Evolutionary conservation across 164 flowering plant genomes (phyloP).

Genomic region (Berberis thunbergii): DNA sequence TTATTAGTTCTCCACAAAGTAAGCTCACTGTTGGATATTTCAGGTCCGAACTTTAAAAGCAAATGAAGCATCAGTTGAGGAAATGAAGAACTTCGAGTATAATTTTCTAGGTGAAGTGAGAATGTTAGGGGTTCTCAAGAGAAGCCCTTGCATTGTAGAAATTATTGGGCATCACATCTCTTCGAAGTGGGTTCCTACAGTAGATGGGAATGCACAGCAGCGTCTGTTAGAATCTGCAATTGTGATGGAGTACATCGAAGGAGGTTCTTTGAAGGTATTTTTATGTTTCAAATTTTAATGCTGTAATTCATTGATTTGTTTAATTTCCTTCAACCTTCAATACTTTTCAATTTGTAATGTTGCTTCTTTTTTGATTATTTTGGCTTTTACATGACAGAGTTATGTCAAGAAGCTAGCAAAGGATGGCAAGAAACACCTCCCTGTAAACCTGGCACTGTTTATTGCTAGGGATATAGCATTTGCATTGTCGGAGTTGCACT

Average conservation of each 20-base stretch:
- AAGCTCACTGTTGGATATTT: slow-evolving; percentile 26
- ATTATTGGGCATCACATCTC: slow-evolving; percentile 82
- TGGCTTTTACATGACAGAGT: slow-evolving; percentile 25
- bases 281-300: not conserved
- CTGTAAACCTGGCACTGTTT: slow-evolving; percentile 39
- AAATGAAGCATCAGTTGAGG: slow-evolving; percentile 32
- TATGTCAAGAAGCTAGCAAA: slow-evolving; percentile 46
- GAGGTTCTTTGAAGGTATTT: slow-evolving; percentile 82
- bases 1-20: no score
- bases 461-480: slow-evolving; percentile 76
- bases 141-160: slow-evolving; percentile 73
- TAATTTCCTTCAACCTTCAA: no score
- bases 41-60: slow-evolving; percentile 49
- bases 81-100: slow-evolving; percentile 57
- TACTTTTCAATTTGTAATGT: no score
- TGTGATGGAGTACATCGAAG: slow-evolving; percentile 69
- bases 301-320: not conserved
- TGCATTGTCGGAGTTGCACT: slow-evolving; percentile 69
- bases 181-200: slow-evolving; percentile 52
- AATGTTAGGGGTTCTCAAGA: slow-evolving; percentile 53
- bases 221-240: slow-evolving; percentile 57
- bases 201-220: slow-evolving; percentile 37
- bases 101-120: slow-evolving; percentile 84
- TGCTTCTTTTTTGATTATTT: not conserved
- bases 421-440: slow-evolving; percentile 57